Conservation (phyloP, 306 rosid genomes). For the Spatholobus suberectus region DNA sequence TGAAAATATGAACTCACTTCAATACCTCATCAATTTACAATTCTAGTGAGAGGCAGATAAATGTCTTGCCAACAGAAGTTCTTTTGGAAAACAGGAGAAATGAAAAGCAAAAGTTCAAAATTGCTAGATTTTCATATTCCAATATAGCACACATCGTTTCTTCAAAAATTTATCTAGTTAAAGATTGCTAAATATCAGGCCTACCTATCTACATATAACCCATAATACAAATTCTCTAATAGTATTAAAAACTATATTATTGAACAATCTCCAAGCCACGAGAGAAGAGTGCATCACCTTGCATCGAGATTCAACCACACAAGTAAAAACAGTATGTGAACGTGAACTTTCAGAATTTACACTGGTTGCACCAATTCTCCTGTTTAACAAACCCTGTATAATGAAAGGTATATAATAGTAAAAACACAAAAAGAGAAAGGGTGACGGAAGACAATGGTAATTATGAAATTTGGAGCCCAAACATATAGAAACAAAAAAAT, state of each 20-base stretch:
- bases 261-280: not conserved
- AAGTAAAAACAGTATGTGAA: slow-evolving; percentile 94
- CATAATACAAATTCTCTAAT: slow-evolving; percentile 20
- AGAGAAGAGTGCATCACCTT: slow-evolving; percentile 61
- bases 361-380: slow-evolving; percentile 89
- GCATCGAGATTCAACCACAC: slow-evolving; percentile 86
- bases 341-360: slow-evolving; percentile 94
- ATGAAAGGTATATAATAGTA: slow-evolving; percentile 12
- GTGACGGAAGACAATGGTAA: not conserved
- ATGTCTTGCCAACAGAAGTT: slow-evolving; percentile 26
- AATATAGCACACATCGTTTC: slow-evolving; percentile 17
- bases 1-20: slow-evolving; percentile 45
- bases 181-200: not conserved
- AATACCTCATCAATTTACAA: slow-evolving; percentile 3
- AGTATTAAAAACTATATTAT: not conserved
- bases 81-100: not conserved
- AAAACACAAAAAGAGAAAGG: not conserved
- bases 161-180: not conserved
- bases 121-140: slow-evolving; percentile 1
- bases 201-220: slow-evolving; percentile 9
- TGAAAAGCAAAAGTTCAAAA: slow-evolving; percentile 1
- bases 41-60: not conserved
- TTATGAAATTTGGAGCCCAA: not conserved
- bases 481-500: not conserved
- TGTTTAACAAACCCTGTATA: slow-evolving; percentile 83